Evolutionary conservation across 345 rosid species (phyloP).

Genomic region (Luvunga scandens): DNA sequence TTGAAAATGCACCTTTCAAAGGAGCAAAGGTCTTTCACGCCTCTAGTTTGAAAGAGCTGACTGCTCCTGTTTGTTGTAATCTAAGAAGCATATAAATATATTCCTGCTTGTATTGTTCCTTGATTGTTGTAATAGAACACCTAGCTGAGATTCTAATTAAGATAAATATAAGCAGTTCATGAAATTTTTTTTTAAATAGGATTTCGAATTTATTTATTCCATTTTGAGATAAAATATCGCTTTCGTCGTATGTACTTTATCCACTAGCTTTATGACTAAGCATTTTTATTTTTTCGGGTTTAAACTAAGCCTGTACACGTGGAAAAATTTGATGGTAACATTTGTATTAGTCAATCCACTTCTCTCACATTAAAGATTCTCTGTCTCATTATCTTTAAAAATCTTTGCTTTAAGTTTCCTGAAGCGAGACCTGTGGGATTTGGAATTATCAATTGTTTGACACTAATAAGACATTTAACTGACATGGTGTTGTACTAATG

Average conservation of each 20-base stretch:
- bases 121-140: too few species aligned
- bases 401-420: neutral
- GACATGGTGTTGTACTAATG: neutral
- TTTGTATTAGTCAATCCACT: neutral
- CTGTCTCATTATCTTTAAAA: neutral
- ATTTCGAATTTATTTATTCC: too few species aligned
- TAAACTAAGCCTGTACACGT: neutral
- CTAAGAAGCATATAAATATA: neutral
- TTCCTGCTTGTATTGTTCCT: neutral
- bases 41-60: neutral
- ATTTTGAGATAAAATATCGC: neutral
- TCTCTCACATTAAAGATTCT: neutral
- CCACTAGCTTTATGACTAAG: constrained; percentile 3
- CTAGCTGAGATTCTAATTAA: too few species aligned
- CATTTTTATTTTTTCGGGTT: neutral
- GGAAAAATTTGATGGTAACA: neutral
- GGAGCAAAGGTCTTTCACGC: neutral
- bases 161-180: neutral
- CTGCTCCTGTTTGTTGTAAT: neutral
- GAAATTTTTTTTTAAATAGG: too few species aligned
- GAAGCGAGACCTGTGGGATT: constrained; percentile 2
- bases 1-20: neutral
- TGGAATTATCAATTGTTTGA: neutral
- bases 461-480: neutral
- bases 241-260: neutral